These are phyloP conservation scores for Aurifilum marmelostoma DNA, from an alignment of 2,329 filamentous ascomycete genomes.

Conservation along the genomic window DNA sequence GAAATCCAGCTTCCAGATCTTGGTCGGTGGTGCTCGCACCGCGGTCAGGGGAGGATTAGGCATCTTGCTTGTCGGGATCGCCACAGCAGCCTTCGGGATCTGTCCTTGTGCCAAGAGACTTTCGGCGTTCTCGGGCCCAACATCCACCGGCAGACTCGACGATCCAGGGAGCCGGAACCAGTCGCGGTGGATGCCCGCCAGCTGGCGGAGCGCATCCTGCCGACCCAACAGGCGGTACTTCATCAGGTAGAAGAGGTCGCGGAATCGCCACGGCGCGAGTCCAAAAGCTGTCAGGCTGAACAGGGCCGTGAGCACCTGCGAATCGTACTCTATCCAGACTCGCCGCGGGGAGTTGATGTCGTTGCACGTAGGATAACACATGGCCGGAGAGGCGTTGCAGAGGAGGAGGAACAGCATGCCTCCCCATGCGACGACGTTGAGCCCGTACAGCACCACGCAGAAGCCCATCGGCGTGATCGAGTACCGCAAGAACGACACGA, in stretches of 20 bases:
- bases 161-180: conserved; percentile 78
- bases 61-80: conserved; percentile 65
- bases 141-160: conserved; percentile 54
- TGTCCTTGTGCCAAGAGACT: conserved; percentile 39
- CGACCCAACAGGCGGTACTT: conserved; percentile 62
- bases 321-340: conserved; percentile 84
- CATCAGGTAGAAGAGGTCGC: conserved; percentile 75
- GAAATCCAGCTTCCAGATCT: conserved; percentile 76
- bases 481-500: conserved; percentile 71
- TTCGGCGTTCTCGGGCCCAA: conserved; percentile 58
- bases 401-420: conserved; percentile 88
- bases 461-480: conserved; percentile 76
- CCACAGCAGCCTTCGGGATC: conserved; percentile 53
- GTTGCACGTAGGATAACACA: conserved; percentile 73
- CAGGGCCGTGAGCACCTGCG: conserved; percentile 79
- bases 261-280: conserved; percentile 80
- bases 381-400: conserved; percentile 72
- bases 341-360: conserved; percentile 75
- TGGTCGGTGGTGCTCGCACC: conserved; percentile 67
- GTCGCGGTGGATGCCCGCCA: conserved; percentile 73
- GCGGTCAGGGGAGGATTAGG: conserved; percentile 73
- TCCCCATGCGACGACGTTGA: conserved; percentile 87
- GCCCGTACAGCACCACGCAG: conserved; percentile 74
- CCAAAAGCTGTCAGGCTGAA: conserved; percentile 90
- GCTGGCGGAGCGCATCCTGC: conserved; percentile 61